Base-by-base conservation (phyloP, 164 flowering plant species). In the Vitis riparia region DNA sequence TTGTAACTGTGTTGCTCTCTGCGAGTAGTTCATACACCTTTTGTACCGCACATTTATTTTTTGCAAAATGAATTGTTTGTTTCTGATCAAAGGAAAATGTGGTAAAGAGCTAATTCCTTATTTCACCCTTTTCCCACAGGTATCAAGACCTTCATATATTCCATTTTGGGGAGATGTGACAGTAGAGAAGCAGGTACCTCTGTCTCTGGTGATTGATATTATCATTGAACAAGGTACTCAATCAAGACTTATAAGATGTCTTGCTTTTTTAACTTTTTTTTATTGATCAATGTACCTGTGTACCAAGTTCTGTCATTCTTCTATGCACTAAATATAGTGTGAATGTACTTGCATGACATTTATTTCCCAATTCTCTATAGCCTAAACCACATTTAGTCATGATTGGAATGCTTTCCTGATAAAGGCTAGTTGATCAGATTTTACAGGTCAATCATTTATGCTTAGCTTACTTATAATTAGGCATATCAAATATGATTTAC, bases 151-250 rank as follows among this genome's bases (percentile, higher is more conserved):
- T 30, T 89, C 89, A 6, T 92, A 70, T 71, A 78, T 92, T 65
- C 97, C 93, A 10, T 90, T 87, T 77, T 80, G 81, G 78, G 87
- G 91, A 5, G 69, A 67, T 47, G 67, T 69, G 19, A 86, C 74
- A 29, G 70, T 84, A 61, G 88, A 90, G 84, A 89, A 73, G 79
- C 86, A 73, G 76, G 79, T 89, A 47, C 92, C 92, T 67, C 87
- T 92, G 64, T 66, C 85, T 68, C 63, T 79, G 73, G 90, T 90
- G 68, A 85, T 92, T 63, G 95, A 87, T 74, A 78, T 92, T 73
- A 89, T 92, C 61, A 87, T 90, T 48, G 97, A 92, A 71, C 95
- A 92, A 90, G 95, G 97, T 92, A 83, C 16, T 66, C 29, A 23
- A 56, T 47, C 53, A 14, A 15, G 47, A 49, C 47, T 59, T 13